Percentiles rank a stretch among this genome's conserved stretches.
phyloP scores from a whole-genome alignment of 2,329 filamentous ascomycete genomes.

The Phaeosphaeriaceae sp. region DNA sequence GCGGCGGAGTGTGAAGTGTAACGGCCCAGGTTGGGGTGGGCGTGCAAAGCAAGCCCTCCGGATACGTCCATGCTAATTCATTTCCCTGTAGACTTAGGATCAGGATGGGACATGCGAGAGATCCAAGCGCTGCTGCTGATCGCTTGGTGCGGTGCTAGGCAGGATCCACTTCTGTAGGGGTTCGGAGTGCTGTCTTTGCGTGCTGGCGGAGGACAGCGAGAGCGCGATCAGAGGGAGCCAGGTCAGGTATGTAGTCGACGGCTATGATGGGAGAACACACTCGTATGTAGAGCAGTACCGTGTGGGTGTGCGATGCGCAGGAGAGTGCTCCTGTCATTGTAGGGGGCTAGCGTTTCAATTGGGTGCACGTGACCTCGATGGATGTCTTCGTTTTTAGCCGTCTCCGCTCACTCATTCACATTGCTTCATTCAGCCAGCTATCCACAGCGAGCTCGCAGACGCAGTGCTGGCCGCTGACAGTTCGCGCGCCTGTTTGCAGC shows the following conservation, averaged over 20 bases:
- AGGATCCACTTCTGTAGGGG: neutral
- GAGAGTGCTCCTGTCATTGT: no score
- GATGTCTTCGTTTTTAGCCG: no score
- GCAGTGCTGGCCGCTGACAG: neutral
- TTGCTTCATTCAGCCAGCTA: neutral
- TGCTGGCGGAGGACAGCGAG: neutral
- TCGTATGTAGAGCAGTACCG: no score
- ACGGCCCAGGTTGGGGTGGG: conserved; percentile 34
- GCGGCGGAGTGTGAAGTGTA: conserved; percentile 8
- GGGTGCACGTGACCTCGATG: neutral
- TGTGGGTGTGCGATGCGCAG: no score
- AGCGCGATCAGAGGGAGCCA: neutral
- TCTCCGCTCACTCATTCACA: neutral
- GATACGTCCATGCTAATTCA: conserved; percentile 7
- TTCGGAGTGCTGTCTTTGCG: neutral
- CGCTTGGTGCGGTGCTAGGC: neutral
- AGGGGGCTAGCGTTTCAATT: no score
- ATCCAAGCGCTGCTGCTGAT: conserved; percentile 7
- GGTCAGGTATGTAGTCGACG: neutral
- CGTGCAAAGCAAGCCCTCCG: conserved; percentile 31
- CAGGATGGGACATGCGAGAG: neutral
- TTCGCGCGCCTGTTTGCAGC: neutral
- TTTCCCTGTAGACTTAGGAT: conserved; percentile 4
- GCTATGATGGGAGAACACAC: neutral
- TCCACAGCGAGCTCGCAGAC: neutral